Evolutionary conservation across 176 grass and related monocot species (phyloP).

Genomic region (Musa itinerans): DNA sequence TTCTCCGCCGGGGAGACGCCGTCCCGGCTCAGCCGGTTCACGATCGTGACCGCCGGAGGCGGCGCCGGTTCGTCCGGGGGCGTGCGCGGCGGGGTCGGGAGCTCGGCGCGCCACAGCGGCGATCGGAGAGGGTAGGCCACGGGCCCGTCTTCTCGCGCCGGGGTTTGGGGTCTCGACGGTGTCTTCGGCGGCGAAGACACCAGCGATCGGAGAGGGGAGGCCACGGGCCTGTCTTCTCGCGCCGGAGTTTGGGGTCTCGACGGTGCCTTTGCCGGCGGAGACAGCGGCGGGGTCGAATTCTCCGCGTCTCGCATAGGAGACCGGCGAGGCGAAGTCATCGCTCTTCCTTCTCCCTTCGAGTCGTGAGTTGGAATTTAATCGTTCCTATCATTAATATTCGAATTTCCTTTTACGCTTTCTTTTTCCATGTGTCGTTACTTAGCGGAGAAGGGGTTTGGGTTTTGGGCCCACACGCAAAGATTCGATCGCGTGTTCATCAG

Average conservation of each 20-base stretch:
- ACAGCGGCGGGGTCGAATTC: constrained; percentile 17
- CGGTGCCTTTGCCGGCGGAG: constrained; percentile 24
- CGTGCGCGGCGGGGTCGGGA: neutral
- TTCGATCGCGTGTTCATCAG: too few species aligned
- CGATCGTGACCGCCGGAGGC: constrained; percentile 8
- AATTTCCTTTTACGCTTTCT: too few species aligned
- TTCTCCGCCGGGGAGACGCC: constrained; percentile 20
- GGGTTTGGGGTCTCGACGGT: constrained; percentile 13
- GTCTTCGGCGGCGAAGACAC: constrained; percentile 10
- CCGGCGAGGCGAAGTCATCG: constrained; percentile 29
- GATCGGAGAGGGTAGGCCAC: neutral
- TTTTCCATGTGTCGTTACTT: too few species aligned
- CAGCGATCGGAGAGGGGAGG: constrained; percentile 6
- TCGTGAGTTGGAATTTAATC: neutral
- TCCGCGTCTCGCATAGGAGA: constrained; percentile 31
- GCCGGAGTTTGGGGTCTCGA: neutral
- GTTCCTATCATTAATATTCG: too few species aligned
- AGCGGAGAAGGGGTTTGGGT: too few species aligned
- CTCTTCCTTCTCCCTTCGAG: neutral
- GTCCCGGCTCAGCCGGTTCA: constrained; percentile 15
- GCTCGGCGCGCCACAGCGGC: neutral
- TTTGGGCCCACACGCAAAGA: too few species aligned
- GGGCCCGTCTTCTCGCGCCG: constrained; percentile 4
- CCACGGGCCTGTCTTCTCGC: constrained; percentile 11
- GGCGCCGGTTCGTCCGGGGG: constrained; percentile 9